Conservation (phyloP, 2,329 filamentous ascomycete species). For the Verticillium alfalfae region DNA sequence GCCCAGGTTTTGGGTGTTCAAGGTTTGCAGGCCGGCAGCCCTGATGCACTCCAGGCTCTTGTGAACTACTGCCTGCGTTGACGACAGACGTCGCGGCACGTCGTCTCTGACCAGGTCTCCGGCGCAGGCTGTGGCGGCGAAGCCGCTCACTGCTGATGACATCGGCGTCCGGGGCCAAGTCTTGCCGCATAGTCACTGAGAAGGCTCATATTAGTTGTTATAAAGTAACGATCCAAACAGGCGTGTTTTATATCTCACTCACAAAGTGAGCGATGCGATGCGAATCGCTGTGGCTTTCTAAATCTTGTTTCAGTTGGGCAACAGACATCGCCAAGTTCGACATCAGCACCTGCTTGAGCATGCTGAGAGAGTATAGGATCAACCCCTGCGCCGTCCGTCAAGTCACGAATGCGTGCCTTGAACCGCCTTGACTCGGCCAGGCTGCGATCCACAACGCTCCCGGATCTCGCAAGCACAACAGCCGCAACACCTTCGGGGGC, state of each 20-base stretch:
- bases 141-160: not conserved
- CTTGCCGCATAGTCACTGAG: not conserved
- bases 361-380: not conserved
- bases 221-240: not conserved
- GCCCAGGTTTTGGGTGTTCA: not conserved
- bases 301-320: not conserved
- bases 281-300: not conserved
- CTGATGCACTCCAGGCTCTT: not conserved
- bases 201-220: not conserved
- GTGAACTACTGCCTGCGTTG: not conserved
- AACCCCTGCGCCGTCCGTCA: constrained; percentile 10
- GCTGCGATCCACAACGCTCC: constrained; percentile 34
- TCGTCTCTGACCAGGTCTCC: not conserved
- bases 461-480: constrained; percentile 35
- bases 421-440: constrained; percentile 20
- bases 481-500: constrained; percentile 34
- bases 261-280: not conserved
- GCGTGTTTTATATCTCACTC: not conserved
- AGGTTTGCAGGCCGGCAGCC: not conserved
- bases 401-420: constrained; percentile 19
- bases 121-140: not conserved
- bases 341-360: not conserved
- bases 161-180: not conserved
- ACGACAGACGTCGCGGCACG: not conserved
- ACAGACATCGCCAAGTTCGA: not conserved